Percentiles rank a stretch among this genome's conserved stretches.
Evolutionary conservation across 768 basidiomycete species (phyloP).

Genomic region (Flagelloscypha sp.): DNA sequence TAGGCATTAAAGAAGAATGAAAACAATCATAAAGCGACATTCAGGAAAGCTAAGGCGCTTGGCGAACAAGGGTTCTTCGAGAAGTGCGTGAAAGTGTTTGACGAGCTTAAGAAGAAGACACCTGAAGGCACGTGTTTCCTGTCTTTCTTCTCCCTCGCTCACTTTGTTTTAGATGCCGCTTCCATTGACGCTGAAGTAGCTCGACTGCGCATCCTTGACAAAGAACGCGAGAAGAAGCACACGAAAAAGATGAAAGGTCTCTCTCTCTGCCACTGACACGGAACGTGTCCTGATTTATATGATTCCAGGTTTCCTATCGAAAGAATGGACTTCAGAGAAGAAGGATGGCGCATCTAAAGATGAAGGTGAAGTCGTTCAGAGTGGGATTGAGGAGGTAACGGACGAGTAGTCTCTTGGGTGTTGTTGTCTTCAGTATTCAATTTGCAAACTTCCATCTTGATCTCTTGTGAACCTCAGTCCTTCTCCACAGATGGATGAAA

Average conservation of each 20-base stretch:
- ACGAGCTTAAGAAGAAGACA: slow-evolving; percentile 57
- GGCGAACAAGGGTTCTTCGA: slow-evolving; percentile 73
- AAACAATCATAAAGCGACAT: slow-evolving; percentile 70
- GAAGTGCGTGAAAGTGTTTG: slow-evolving; percentile 56
- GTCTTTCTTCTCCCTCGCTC: slow-evolving; percentile 1
- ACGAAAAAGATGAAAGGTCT: slow-evolving; percentile 72
- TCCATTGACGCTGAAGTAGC: slow-evolving; percentile 57
- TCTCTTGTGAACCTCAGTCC: too few species aligned
- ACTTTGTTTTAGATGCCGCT: slow-evolving; percentile 37
- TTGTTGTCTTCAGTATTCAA: too few species aligned
- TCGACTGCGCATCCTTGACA: slow-evolving; percentile 52
- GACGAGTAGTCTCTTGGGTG: too few species aligned
- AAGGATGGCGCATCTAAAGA: too few species aligned
- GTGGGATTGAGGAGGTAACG: too few species aligned
- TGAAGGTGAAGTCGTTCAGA: too few species aligned
- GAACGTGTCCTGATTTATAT: too few species aligned
- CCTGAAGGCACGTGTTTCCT: slow-evolving; percentile 41
- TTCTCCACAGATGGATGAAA: too few species aligned
- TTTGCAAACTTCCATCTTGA: too few species aligned
- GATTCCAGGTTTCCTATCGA: too few species aligned
- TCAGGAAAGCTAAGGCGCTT: slow-evolving; percentile 73
- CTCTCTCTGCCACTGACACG: too few species aligned
- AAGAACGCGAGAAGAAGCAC: slow-evolving; percentile 55
- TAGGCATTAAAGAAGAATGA: slow-evolving; percentile 72
- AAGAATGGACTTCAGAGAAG: too few species aligned